Conservation (phyloP, 192 early-diverging fungal species). For the Ambispora gerdemannii region DNA sequence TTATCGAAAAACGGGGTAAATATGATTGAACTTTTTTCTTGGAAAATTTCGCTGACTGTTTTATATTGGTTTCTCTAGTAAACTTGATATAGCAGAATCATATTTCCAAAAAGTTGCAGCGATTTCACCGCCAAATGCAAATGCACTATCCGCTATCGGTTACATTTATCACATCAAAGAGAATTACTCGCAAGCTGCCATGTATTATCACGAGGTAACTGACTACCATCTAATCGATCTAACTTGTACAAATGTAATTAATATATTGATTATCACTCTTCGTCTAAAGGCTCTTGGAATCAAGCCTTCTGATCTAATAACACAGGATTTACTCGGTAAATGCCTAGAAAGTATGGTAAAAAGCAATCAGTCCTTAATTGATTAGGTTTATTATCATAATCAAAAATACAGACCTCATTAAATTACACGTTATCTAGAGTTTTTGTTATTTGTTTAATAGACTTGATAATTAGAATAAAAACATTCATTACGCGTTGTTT, state of each 20-base stretch:
- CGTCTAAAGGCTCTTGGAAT: slow-evolving; percentile 35
- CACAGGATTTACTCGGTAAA: slow-evolving; percentile 39
- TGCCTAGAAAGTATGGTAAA: slow-evolving; percentile 41
- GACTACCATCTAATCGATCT: not conserved
- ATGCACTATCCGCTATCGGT: slow-evolving; percentile 49
- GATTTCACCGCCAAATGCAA: slow-evolving; percentile 41
- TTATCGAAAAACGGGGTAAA: slow-evolving; percentile 58
- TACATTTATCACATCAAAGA: slow-evolving; percentile 58
- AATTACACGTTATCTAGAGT: too few species aligned
- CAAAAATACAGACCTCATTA: too few species aligned
- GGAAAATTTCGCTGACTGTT: not conserved
- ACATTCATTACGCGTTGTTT: too few species aligned
- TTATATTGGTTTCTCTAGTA: slow-evolving; percentile 23
- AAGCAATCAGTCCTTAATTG: too few species aligned
- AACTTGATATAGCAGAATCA: slow-evolving; percentile 36
- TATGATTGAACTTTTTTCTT: not conserved
- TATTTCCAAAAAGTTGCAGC: slow-evolving; percentile 45
- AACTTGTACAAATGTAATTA: not conserved
- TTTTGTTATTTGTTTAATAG: too few species aligned
- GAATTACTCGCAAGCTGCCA: slow-evolving; percentile 49
- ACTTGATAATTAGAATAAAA: too few species aligned
- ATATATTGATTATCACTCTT: not conserved
- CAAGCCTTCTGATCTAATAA: slow-evolving; percentile 37
- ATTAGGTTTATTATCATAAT: too few species aligned
- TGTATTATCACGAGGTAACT: slow-evolving; percentile 51